These are phyloP conservation scores for Pseudocercospora vitis DNA, from an alignment of 2,329 filamentous ascomycete species.

Conservation along the genomic window DNA sequence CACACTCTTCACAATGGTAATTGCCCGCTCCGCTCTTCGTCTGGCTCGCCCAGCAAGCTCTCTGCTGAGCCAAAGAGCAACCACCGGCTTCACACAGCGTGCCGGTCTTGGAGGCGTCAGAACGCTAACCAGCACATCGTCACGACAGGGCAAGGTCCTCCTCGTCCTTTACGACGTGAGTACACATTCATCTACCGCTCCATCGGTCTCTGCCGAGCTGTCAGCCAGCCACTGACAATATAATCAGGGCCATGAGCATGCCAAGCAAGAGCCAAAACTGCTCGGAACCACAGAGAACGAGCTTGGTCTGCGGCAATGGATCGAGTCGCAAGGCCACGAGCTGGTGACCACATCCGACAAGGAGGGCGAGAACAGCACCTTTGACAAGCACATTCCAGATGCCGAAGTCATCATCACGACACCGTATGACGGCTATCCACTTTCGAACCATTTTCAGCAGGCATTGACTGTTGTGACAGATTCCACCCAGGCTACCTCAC, in stretches of 20 bases:
- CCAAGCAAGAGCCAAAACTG: conserved; percentile 81
- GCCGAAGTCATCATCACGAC: conserved; percentile 99
- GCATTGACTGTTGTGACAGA: conserved; percentile 48
- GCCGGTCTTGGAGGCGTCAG: conserved; percentile 52
- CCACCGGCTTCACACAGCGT: conserved; percentile 39
- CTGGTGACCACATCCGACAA: conserved; percentile 97
- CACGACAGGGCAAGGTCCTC: conserved; percentile 90
- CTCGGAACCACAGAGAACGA: conserved; percentile 98
- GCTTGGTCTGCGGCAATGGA: conserved; percentile 94
- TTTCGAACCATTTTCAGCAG: background rate
- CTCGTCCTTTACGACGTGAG: conserved; percentile 88
- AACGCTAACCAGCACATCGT: conserved; percentile 64
- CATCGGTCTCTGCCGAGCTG: conserved; percentile 7
- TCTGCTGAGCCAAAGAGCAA: conserved; percentile 46
- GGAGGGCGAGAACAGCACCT: conserved; percentile 87
- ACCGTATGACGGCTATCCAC: conserved; percentile 60
- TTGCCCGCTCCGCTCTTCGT: conserved; percentile 62
- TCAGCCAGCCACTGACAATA: conserved; percentile 1
- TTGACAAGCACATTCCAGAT: conserved; percentile 93
- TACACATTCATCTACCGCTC: conserved; percentile 23
- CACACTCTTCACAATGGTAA: conserved; percentile 53
- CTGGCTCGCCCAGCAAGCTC: conserved; percentile 57
- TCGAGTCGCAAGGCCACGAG: conserved; percentile 95
- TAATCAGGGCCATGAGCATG: conserved; percentile 71
- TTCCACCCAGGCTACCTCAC: conserved; percentile 99